These are phyloP conservation scores for Dendrobium officinale DNA, from an alignment of 106 monocot species.

Conservation along the genomic window DNA sequence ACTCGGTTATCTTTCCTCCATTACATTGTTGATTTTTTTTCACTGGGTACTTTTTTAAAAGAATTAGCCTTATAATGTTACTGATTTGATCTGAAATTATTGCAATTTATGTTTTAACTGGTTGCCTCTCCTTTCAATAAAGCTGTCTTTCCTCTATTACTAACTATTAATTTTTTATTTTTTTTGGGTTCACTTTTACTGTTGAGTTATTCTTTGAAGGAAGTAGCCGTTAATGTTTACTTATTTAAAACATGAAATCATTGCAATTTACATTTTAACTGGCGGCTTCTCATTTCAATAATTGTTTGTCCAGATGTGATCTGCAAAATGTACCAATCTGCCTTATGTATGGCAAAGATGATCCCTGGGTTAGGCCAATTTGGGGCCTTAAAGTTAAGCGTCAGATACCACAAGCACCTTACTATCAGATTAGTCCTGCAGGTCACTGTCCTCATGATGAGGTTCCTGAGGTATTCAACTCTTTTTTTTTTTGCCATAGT, in stretches of 20 bases:
- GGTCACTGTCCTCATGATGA: conserved; percentile 97
- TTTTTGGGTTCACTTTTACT: too few relatives aligned
- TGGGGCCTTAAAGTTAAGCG: conserved; percentile 76
- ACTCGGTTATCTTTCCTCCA: background rate
- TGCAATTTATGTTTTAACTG: too few relatives aligned
- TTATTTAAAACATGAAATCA: too few relatives aligned
- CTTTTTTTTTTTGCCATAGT: too few relatives aligned
- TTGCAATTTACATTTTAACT: too few relatives aligned
- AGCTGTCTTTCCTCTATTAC: too few relatives aligned
- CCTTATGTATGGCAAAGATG: conserved; percentile 96
- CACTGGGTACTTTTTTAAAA: background rate
- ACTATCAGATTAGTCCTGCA: conserved; percentile 93
- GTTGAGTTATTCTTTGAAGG: background rate
- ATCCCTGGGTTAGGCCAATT: conserved; percentile 86
- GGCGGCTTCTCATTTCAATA: background rate
- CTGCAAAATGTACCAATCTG: conserved; percentile 66
- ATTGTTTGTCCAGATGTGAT: conserved; percentile 40
- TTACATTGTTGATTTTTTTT: background rate
- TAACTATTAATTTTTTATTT: too few relatives aligned
- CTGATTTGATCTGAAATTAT: too few relatives aligned
- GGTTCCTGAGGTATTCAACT: conserved; percentile 79
- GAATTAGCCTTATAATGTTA: too few relatives aligned
- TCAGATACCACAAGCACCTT: conserved; percentile 73
- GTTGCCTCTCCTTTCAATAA: too few relatives aligned
- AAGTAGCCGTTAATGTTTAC: too few relatives aligned